These are phyloP conservation scores for Ceratocystis albifundus DNA, from an alignment of 2,329 filamentous ascomycete species.

Conservation along the genomic window DNA sequence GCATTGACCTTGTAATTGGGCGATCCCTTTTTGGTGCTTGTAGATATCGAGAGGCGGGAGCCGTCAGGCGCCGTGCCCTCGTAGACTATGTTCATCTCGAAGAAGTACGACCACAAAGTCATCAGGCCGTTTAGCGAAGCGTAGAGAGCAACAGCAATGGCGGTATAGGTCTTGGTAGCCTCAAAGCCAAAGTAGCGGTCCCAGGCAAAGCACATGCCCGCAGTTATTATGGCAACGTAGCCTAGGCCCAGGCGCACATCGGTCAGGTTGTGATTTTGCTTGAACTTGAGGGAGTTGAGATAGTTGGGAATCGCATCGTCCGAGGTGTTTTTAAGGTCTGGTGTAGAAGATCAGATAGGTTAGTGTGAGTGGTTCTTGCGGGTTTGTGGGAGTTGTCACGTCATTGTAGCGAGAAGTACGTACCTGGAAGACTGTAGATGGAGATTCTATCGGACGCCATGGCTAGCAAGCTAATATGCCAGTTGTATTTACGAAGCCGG, in stretches of 20 bases:
- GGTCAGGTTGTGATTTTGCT: slow-evolving; percentile 65
- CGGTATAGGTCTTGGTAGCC: slow-evolving; percentile 67
- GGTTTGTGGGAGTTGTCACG: not conserved
- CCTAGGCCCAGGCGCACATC: slow-evolving; percentile 77
- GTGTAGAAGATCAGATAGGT: slow-evolving; percentile 2
- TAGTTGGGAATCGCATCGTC: slow-evolving; percentile 93
- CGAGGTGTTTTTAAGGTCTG: slow-evolving; percentile 92
- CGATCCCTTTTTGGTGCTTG: slow-evolving; percentile 63
- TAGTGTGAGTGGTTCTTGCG: slow-evolving; percentile 1
- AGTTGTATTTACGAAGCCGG: not conserved
- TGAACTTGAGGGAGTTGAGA: slow-evolving; percentile 76
- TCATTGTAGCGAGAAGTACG: slow-evolving; percentile 30
- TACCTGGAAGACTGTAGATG: slow-evolving; percentile 52
- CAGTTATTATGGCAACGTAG: slow-evolving; percentile 68
- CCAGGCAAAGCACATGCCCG: slow-evolving; percentile 74
- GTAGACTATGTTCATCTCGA: slow-evolving; percentile 76
- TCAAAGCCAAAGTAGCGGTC: slow-evolving; percentile 91
- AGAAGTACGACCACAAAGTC: slow-evolving; percentile 71
- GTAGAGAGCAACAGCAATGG: slow-evolving; percentile 68
- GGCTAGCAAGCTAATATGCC: not conserved
- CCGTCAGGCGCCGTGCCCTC: slow-evolving; percentile 56
- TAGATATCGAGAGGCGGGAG: slow-evolving; percentile 58
- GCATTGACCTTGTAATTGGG: slow-evolving; percentile 70
- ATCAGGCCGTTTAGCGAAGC: slow-evolving; percentile 64
- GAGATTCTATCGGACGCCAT: slow-evolving; percentile 44